Evolutionary conservation across 345 rosid species (phyloP).

Genomic region (Hibiscus tridactylites): DNA sequence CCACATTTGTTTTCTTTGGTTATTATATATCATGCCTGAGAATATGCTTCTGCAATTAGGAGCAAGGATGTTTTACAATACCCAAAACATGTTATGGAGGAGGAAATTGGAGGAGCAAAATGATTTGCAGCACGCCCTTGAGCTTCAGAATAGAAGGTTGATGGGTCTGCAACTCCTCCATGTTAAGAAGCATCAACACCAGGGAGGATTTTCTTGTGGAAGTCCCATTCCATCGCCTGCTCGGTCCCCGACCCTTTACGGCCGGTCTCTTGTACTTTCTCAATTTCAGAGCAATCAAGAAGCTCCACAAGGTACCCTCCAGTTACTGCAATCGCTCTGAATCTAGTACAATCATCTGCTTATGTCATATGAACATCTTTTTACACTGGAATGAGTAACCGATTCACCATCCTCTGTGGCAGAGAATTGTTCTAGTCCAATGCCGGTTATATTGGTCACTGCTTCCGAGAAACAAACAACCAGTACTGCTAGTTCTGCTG

Average conservation of each 20-base stretch:
- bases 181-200: constrained; percentile 67
- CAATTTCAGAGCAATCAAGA: constrained; percentile 31
- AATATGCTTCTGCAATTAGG: constrained; percentile 24
- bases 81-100: constrained; percentile 65
- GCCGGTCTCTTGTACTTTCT: constrained; percentile 38
- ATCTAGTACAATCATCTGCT: neutral
- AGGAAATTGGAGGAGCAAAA: constrained; percentile 70
- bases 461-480: constrained; percentile 20
- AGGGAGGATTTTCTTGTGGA: constrained; percentile 54
- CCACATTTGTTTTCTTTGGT: neutral
- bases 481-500: constrained; percentile 10
- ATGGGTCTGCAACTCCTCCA: constrained; percentile 79
- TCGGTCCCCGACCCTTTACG: constrained; percentile 43
- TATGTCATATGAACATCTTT: neutral
- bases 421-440: constrained; percentile 37
- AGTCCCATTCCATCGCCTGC: constrained; percentile 52
- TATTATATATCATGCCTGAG: neutral
- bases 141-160: constrained; percentile 70
- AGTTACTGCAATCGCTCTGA: neutral
- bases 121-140: constrained; percentile 62
- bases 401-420: neutral
- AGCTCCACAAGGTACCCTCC: constrained; percentile 27
- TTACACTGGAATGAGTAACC: neutral
- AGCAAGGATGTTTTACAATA: constrained; percentile 50
- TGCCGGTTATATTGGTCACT: constrained; percentile 14